phyloP scores from a whole-genome alignment of 805 yeast species.

The Yarrowia sp. region DNA sequence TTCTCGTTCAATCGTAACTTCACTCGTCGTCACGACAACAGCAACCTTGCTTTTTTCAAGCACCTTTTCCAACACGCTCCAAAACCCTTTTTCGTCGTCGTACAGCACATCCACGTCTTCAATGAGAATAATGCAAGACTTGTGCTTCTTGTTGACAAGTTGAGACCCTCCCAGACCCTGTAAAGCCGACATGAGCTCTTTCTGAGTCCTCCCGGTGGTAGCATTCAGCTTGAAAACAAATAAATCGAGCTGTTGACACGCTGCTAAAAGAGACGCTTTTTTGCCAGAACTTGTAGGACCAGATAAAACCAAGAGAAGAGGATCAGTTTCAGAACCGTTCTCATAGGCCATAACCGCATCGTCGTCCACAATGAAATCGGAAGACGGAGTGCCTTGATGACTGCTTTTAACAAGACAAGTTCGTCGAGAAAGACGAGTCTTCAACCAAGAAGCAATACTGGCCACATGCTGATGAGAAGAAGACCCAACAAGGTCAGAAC shows the following conservation, averaged over 20 bases:
- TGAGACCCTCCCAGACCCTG: slow-evolving; percentile 83
- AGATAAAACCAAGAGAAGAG: slow-evolving; percentile 39
- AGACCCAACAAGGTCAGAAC: neutral
- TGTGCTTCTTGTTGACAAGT: slow-evolving; percentile 50
- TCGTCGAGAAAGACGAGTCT: neutral
- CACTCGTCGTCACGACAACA: slow-evolving; percentile 58
- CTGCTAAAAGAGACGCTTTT: slow-evolving; percentile 66
- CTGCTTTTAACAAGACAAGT: neutral
- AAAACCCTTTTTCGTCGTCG: slow-evolving; percentile 73
- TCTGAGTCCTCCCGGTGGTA: slow-evolving; percentile 67
- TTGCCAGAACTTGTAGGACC: slow-evolving; percentile 81
- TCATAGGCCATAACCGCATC: neutral
- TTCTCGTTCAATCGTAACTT: neutral
- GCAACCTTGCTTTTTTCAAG: slow-evolving; percentile 65
- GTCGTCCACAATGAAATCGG: slow-evolving; percentile 3
- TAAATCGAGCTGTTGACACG: slow-evolving; percentile 58
- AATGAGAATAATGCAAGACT: slow-evolving; percentile 53
- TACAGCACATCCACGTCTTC: slow-evolving; percentile 85
- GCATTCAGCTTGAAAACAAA: slow-evolving; percentile 80
- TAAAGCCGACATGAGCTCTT: slow-evolving; percentile 60
- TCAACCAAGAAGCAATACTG: neutral
- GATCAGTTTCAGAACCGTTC: neutral
- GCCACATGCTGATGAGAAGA: neutral
- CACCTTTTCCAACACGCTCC: slow-evolving; percentile 66
- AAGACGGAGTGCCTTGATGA: neutral